Conservation (phyloP, 768 basidiomycete genomes). For the Hypholoma sublateritium region DNA sequence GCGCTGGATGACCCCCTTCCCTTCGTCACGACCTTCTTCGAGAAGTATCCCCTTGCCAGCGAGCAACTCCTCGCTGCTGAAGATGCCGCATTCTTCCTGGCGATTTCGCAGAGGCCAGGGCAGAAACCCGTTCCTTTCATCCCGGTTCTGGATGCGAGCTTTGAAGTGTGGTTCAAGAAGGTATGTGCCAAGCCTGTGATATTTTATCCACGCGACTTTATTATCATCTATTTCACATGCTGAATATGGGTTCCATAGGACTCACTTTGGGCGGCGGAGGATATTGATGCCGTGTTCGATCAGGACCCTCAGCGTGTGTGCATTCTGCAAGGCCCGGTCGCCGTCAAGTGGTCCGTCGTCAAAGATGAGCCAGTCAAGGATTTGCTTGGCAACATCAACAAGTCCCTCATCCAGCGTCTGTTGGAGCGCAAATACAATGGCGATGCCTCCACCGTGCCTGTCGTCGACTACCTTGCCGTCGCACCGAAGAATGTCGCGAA, state of each 20-base stretch:
- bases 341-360: constrained; percentile 80
- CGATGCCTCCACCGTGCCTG: constrained; percentile 74
- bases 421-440: constrained; percentile 77
- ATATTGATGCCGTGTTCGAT: constrained; percentile 98
- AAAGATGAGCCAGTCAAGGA: constrained; percentile 96
- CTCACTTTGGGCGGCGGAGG: constrained; percentile 96
- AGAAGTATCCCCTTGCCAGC: constrained; percentile 77
- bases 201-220: constrained; percentile 6
- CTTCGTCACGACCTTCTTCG: constrained; percentile 83
- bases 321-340: constrained; percentile 96
- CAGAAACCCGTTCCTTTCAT: constrained; percentile 99
- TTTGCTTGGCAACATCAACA: constrained; percentile 85
- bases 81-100: constrained; percentile 94
- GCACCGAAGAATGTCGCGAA: constrained; percentile 34
- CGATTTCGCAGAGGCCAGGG: constrained; percentile 91
- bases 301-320: constrained; percentile 98
- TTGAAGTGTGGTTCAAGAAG: constrained; percentile 99
- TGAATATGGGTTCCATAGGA: constrained; percentile 50
- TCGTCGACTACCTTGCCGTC: constrained; percentile 77
- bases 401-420: constrained; percentile 73
- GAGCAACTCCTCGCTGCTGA: constrained; percentile 89
- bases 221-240: constrained; percentile 7
- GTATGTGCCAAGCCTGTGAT: constrained; percentile 38
- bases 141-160: constrained; percentile 87
- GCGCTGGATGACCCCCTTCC: constrained; percentile 79